phyloP scores from a whole-genome alignment of 2,329 filamentous ascomycete species.

The Cercospora beticola region DNA sequence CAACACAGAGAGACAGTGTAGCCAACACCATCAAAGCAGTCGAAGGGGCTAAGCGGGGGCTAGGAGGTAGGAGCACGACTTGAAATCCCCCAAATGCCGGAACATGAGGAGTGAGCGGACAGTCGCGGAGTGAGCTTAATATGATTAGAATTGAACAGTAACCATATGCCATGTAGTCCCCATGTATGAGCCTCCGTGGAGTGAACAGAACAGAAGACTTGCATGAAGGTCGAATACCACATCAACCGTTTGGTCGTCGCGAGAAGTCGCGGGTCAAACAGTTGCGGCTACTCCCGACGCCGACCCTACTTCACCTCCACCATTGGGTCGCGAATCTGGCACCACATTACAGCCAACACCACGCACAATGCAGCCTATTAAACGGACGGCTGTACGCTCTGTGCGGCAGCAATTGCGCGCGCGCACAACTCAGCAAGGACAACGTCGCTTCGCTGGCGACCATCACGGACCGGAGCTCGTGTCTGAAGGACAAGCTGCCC shows the following conservation, averaged over 20 bases:
- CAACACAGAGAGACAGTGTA: neutral
- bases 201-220: neutral
- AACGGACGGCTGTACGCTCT: constrained; percentile 45
- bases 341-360: neutral
- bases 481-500: constrained; percentile 35
- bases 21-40: neutral
- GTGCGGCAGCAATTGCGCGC: constrained; percentile 39
- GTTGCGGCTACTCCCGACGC: neutral
- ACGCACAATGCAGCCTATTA: constrained; percentile 47
- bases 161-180: neutral
- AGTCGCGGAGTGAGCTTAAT: neutral
- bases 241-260: neutral
- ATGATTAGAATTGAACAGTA: neutral
- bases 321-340: neutral
- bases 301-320: constrained; percentile 1
- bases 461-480: constrained; percentile 39
- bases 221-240: neutral
- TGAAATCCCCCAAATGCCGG: neutral
- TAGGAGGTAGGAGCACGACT: neutral
- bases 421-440: constrained; percentile 39
- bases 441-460: constrained; percentile 44
- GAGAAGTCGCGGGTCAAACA: neutral
- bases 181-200: neutral
- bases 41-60: no score
- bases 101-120: neutral